phyloP scores from a whole-genome alignment of 805 yeast species.

The Yamadazyma paraphyllophila region DNA sequence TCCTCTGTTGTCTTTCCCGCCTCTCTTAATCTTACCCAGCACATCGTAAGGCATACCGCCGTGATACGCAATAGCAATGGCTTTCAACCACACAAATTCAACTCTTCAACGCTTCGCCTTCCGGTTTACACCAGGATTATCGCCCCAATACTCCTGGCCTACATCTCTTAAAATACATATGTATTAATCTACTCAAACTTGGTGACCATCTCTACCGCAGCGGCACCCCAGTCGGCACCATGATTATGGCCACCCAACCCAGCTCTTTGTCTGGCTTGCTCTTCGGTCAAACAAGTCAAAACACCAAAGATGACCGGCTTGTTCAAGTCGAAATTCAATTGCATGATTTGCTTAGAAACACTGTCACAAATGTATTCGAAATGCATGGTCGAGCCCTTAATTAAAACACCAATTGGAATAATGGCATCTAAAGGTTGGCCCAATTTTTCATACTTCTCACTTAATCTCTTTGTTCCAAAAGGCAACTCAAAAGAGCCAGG shows the following conservation, averaged over 20 bases:
- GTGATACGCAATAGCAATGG: no score
- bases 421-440: conserved; percentile 71
- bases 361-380: conserved; percentile 96
- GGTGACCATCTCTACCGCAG: conserved; percentile 89
- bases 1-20: no score
- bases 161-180: no score
- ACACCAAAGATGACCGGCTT: conserved; percentile 92
- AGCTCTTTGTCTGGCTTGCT: conserved; percentile 90
- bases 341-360: conserved; percentile 82
- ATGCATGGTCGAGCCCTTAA: conserved; percentile 97
- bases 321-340: conserved; percentile 62
- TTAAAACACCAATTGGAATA: conserved; percentile 90
- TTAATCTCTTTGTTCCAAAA: conserved; percentile 61
- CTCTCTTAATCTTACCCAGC: no score
- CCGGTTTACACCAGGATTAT: no score
- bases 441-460: conserved; percentile 40
- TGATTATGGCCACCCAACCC: conserved; percentile 93
- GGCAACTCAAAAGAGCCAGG: conserved; percentile 97
- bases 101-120: no score
- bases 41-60: no score
- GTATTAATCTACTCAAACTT: conserved; percentile 24
- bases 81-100: no score
- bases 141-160: no score
- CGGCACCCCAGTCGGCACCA: conserved; percentile 98
- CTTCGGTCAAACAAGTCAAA: conserved; percentile 88